These are phyloP conservation scores for Candida pseudofarinosa DNA, from an alignment of 805 yeast species.

Conservation along the genomic window DNA sequence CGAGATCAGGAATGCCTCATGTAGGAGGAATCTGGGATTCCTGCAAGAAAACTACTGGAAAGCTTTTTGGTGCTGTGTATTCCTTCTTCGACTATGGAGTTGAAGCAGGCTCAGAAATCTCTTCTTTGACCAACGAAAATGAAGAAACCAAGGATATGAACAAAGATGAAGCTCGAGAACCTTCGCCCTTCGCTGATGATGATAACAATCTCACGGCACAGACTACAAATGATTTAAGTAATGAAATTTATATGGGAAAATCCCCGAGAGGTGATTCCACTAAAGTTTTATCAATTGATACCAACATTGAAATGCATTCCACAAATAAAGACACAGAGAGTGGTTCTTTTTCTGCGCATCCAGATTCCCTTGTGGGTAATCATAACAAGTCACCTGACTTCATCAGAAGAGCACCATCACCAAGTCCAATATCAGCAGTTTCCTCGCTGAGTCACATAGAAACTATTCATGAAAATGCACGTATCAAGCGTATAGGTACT, in stretches of 20 bases:
- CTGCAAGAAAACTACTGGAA: conserved; percentile 3
- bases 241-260: neutral
- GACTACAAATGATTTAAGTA: neutral
- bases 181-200: neutral
- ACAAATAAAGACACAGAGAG: neutral
- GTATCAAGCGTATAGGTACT: neutral
- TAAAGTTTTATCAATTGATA: conserved; percentile 8
- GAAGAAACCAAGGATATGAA: conserved; percentile 3
- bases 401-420: conserved; percentile 12
- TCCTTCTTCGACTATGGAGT: conserved; percentile 42
- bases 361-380: neutral
- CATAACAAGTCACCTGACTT: conserved; percentile 4
- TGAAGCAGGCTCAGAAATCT: conserved; percentile 16
- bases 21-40: conserved; percentile 7
- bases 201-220: neutral
- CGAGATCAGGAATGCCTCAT: conserved; percentile 6
- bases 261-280: conserved; percentile 5
- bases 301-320: neutral
- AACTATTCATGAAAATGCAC: conserved; percentile 13
- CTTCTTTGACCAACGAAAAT: neutral
- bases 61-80: conserved; percentile 27
- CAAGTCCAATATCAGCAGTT: conserved; percentile 8
- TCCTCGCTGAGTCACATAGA: conserved; percentile 14
- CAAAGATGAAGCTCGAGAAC: conserved; percentile 6
- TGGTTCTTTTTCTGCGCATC: neutral